These are phyloP conservation scores for Coniochaeta sp. DNA, from an alignment of 2,329 filamentous ascomycete species.

Conservation along the genomic window DNA sequence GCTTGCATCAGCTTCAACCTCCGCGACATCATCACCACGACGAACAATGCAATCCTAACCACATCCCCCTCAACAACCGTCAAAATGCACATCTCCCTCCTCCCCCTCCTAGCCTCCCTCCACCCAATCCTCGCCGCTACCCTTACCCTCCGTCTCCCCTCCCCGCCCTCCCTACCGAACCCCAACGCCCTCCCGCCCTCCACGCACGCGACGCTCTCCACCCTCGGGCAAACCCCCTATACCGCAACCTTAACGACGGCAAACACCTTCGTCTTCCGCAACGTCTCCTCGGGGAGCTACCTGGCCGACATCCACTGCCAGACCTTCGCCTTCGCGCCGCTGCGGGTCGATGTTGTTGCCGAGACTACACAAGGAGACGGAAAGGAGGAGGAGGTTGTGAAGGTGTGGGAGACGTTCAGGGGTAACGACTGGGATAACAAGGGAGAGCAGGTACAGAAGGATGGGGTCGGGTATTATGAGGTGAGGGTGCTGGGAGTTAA, in stretches of 20 bases:
- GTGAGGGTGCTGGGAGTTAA: slow-evolving; percentile 57
- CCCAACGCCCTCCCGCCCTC: slow-evolving; percentile 52
- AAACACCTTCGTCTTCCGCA: slow-evolving; percentile 70
- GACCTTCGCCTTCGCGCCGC: slow-evolving; percentile 68
- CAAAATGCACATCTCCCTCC: slow-evolving; percentile 26
- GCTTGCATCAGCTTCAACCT: background rate
- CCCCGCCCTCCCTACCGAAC: slow-evolving; percentile 33
- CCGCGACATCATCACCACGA: background rate
- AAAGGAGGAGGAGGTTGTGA: slow-evolving; percentile 22
- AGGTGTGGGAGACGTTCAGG: slow-evolving; percentile 75
- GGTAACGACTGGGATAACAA: slow-evolving; percentile 88
- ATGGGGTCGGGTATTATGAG: slow-evolving; percentile 45
- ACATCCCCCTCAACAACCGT: slow-evolving; percentile 8
- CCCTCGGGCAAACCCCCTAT: slow-evolving; percentile 26
- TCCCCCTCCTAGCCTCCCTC: slow-evolving; percentile 26
- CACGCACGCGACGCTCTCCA: slow-evolving; percentile 55
- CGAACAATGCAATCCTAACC: background rate
- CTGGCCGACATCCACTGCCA: slow-evolving; percentile 73
- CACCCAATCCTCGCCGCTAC: slow-evolving; percentile 30
- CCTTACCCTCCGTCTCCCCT: slow-evolving; percentile 37
- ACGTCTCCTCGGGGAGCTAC: slow-evolving; percentile 68
- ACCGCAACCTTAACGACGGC: slow-evolving; percentile 57
- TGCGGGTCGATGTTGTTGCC: slow-evolving; percentile 66
- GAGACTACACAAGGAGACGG: slow-evolving; percentile 17
- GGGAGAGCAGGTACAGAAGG: slow-evolving; percentile 52